Evolutionary conservation across 768 basidiomycete species (phyloP).

Genomic region (Tephrocybe sp.): DNA sequence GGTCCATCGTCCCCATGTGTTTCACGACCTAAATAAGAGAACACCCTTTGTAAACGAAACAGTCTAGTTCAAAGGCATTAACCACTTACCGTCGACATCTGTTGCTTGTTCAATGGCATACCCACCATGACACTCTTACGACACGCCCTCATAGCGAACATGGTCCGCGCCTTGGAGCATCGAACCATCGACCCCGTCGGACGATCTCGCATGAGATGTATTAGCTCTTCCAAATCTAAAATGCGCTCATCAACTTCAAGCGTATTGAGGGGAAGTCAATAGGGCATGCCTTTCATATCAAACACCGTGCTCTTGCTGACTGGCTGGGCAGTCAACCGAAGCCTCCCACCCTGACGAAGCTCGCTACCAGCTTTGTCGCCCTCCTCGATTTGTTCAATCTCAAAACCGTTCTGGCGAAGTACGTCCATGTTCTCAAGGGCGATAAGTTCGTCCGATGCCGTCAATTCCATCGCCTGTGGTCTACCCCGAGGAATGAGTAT

Average conservation of each 20-base stretch:
- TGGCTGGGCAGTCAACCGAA: conserved; percentile 80
- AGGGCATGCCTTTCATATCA: conserved; percentile 76
- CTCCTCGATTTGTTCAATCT: conserved; percentile 67
- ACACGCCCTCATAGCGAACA: conserved; percentile 98
- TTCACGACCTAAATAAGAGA: conserved; percentile 69
- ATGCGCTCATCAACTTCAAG: background rate
- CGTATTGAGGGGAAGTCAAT: background rate
- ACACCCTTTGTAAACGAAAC: conserved; percentile 3
- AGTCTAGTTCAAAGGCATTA: background rate
- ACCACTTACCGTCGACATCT: conserved; percentile 72
- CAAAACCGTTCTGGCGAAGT: conserved; percentile 86
- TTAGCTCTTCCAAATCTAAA: conserved; percentile 88
- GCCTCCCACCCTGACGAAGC: conserved; percentile 35
- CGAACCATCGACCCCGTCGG: conserved; percentile 83
- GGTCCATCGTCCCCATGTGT: conserved; percentile 84
- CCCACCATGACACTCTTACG: conserved; percentile 97
- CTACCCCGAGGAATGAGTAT: conserved; percentile 38
- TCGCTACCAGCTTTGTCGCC: conserved; percentile 45
- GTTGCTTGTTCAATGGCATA: conserved; percentile 69
- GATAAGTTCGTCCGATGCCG: conserved; percentile 86
- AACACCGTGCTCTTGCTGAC: conserved; percentile 91
- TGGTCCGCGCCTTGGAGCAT: conserved; percentile 88
- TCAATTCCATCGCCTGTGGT: conserved; percentile 75
- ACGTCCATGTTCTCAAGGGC: conserved; percentile 88
- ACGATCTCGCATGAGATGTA: conserved; percentile 80